phyloP scores from a whole-genome alignment of 2,329 filamentous ascomycete species.

The Salinomyces thailandicus region DNA sequence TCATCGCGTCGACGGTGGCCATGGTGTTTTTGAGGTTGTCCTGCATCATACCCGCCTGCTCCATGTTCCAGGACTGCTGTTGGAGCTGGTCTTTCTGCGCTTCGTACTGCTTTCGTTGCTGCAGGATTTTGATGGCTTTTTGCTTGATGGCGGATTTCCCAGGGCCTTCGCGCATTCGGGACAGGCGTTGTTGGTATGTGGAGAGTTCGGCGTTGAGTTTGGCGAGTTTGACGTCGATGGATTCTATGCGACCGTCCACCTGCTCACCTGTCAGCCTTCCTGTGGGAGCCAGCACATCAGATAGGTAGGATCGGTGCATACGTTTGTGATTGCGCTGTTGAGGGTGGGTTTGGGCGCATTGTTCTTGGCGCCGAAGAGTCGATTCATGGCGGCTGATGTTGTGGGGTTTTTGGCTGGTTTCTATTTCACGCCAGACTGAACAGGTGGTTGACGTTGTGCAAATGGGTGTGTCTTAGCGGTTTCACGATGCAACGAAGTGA shows the following conservation, averaged over 20 bases:
- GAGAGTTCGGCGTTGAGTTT: slow-evolving; percentile 83
- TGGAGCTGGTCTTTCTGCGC: slow-evolving; percentile 86
- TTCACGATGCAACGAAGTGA: no score
- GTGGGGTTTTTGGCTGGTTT: no score
- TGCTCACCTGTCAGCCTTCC: slow-evolving; percentile 22
- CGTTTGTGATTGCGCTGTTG: slow-evolving; percentile 69
- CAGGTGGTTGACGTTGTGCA: no score
- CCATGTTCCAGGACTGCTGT: slow-evolving; percentile 97
- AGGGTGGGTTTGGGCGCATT: slow-evolving; percentile 84
- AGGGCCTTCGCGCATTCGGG: slow-evolving; percentile 90
- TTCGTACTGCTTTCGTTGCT: slow-evolving; percentile 91
- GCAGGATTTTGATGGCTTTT: slow-evolving; percentile 87
- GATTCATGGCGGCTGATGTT: slow-evolving; percentile 63
- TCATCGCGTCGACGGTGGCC: slow-evolving; percentile 96
- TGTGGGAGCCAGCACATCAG: no score
- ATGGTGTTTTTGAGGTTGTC: slow-evolving; percentile 98
- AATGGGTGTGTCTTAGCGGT: no score
- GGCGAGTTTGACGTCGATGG: slow-evolving; percentile 88
- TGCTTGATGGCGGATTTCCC: slow-evolving; percentile 88
- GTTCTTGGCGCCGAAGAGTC: slow-evolving; percentile 82
- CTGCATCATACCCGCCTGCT: slow-evolving; percentile 96
- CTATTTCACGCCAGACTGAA: no score
- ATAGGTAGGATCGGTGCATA: slow-evolving; percentile 28
- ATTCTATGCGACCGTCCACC: slow-evolving; percentile 72
- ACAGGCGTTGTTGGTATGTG: slow-evolving; percentile 75